phyloP scores from a whole-genome alignment of 1,139 yeast species.

The Blastobotrys buckinghamii region DNA sequence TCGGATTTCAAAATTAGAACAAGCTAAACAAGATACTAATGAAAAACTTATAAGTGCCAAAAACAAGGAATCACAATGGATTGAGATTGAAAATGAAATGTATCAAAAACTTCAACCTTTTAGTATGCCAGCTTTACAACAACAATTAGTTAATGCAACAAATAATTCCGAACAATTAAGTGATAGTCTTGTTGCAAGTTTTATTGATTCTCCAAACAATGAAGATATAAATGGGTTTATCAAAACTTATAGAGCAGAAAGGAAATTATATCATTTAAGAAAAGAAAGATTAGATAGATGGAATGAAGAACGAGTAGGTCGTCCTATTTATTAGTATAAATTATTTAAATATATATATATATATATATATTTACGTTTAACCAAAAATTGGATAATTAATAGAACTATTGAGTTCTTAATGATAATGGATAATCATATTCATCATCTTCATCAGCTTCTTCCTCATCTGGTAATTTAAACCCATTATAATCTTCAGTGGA shows the following conservation, averaged over 20 bases:
- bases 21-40: conserved; percentile 15
- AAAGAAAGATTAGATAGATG: conserved; percentile 56
- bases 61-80: conserved; percentile 27
- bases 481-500: conserved; percentile 77
- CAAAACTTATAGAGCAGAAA: conserved; percentile 39
- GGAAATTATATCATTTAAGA: conserved; percentile 50
- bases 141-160: conserved; percentile 29
- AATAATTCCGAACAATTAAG: conserved; percentile 32
- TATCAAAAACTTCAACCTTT: conserved; percentile 36
- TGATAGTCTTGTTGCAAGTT: conserved; percentile 32
- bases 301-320: conserved; percentile 56
- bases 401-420: conserved; percentile 8
- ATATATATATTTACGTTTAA: no score
- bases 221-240: conserved; percentile 36
- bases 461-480: conserved; percentile 63
- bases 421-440: conserved; percentile 20
- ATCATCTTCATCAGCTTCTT: conserved; percentile 39
- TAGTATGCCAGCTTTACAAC: conserved; percentile 31
- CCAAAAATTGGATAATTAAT: no score
- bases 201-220: conserved; percentile 22
- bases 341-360: neutral
- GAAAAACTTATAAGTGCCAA: conserved; percentile 15
- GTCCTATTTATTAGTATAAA: conserved; percentile 1
- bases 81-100: conserved; percentile 36
- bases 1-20: conserved; percentile 25